phyloP scores from a whole-genome alignment of 1,139 yeast genomes.

The Debaryomyces robertsiae region DNA sequence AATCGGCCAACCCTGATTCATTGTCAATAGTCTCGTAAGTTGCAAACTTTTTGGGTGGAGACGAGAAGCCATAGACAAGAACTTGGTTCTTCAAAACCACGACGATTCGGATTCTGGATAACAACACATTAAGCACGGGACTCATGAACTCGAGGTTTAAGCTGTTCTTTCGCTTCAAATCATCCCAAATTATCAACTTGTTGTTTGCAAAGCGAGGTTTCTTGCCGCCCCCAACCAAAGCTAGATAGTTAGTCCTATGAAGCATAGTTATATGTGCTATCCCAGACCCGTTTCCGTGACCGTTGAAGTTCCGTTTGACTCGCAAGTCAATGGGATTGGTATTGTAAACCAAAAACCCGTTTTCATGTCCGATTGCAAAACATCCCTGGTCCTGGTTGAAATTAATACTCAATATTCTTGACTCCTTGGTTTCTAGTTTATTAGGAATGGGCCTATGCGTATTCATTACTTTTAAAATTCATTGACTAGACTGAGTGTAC shows the following conservation, averaged over 20 bases:
- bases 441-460: conserved; percentile 36
- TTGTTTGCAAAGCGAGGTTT: conserved; percentile 77
- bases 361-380: conserved; percentile 80
- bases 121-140: conserved; percentile 70
- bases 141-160: conserved; percentile 72
- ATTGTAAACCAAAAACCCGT: conserved; percentile 85
- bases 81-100: conserved; percentile 70
- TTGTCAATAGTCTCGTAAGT: conserved; percentile 74
- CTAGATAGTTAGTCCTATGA: conserved; percentile 86
- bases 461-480: conserved; percentile 31
- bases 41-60: conserved; percentile 73
- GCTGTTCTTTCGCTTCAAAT: conserved; percentile 75
- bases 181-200: conserved; percentile 88
- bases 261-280: conserved; percentile 81
- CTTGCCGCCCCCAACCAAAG: conserved; percentile 85
- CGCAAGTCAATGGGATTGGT: conserved; percentile 84
- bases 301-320: conserved; percentile 60
- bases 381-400: conserved; percentile 93
- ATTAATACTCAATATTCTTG: conserved; percentile 56
- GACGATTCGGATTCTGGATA: conserved; percentile 75
- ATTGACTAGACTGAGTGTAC: neutral
- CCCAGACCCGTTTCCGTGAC: conserved; percentile 46
- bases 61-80: conserved; percentile 74
- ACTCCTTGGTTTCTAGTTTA: conserved; percentile 24
- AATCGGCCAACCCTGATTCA: conserved; percentile 67